phyloP scores from a whole-genome alignment of 2,329 filamentous ascomycete species.

The Beauveria scarabaeidicola region DNA sequence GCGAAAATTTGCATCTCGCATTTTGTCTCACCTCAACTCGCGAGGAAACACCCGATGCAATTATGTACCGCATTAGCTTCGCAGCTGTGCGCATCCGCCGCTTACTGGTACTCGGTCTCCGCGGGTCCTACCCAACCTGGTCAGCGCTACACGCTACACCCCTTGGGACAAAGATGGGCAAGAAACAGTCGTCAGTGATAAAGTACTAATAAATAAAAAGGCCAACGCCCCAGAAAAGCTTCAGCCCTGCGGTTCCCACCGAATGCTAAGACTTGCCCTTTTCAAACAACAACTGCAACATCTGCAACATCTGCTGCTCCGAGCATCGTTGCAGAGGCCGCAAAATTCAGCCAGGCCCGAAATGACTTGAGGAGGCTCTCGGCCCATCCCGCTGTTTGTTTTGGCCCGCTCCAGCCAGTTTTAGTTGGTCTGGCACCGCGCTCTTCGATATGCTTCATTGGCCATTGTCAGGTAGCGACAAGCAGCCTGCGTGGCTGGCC shows the following conservation, averaged over 20 bases:
- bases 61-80: not conserved
- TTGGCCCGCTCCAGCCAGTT: not conserved
- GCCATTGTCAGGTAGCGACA: conserved; percentile 10
- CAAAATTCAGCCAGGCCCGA: not conserved
- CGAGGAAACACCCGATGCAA: not conserved
- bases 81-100: not conserved
- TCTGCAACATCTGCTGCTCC: too few species aligned
- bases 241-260: not conserved
- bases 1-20: not conserved
- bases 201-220: not conserved
- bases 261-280: not conserved
- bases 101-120: conserved; percentile 1
- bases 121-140: not conserved
- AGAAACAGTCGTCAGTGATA: not conserved
- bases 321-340: not conserved
- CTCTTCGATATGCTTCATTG: conserved; percentile 15
- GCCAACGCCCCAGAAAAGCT: not conserved
- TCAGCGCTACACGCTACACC: not conserved
- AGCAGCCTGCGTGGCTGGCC: conserved; percentile 21
- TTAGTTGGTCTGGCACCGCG: not conserved
- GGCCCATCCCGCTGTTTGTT: not conserved
- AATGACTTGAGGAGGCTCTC: not conserved
- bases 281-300: not conserved
- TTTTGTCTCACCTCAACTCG: not conserved
- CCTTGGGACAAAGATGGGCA: not conserved